Percentiles rank a stretch among this genome's conserved stretches.
Evolutionary conservation across 495 filamentous ascomycete species (phyloP).

Genomic region (Lentithecium fluviatile): DNA sequence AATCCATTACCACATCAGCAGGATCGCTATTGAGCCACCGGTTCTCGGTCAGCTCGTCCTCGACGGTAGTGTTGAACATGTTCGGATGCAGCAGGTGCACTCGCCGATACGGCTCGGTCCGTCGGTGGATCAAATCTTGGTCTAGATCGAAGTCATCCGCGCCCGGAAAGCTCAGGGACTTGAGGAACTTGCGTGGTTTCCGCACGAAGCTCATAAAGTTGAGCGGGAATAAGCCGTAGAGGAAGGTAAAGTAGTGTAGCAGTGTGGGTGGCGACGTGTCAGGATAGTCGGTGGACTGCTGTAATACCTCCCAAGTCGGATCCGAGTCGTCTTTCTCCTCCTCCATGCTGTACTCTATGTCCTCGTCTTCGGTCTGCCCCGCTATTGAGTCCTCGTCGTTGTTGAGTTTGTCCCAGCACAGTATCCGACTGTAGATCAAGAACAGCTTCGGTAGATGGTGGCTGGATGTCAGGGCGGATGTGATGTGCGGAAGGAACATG

Average conservation of each 20-base stretch:
- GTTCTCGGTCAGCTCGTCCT: constrained; percentile 68
- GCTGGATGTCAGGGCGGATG: constrained; percentile 56
- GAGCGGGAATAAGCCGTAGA: constrained; percentile 77
- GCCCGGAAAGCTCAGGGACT: constrained; percentile 59
- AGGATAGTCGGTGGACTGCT: constrained; percentile 56
- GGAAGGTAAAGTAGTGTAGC: constrained; percentile 71
- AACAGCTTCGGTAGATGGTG: constrained; percentile 63
- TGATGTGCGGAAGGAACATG: constrained; percentile 76
- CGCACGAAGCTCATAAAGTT: constrained; percentile 75
- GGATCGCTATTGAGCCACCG: constrained; percentile 72
- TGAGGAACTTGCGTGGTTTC: constrained; percentile 69
- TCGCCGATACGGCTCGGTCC: constrained; percentile 65
- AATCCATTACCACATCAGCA: constrained; percentile 68
- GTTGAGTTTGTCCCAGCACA: constrained; percentile 66
- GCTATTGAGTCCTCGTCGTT: not conserved
- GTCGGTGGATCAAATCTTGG: constrained; percentile 64
- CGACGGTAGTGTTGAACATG: constrained; percentile 67
- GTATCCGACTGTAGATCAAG: constrained; percentile 68
- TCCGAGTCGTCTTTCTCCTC: constrained; percentile 28
- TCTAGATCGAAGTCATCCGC: constrained; percentile 70
- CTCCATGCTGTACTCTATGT: not conserved
- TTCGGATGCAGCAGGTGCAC: constrained; percentile 70
- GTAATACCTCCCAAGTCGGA: constrained; percentile 57
- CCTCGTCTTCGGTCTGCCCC: not conserved
- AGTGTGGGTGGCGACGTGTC: constrained; percentile 67